Base-by-base conservation (phyloP, 2,329 filamentous ascomycete genomes). In the Cladosporium austrohemisphaericum region DNA sequence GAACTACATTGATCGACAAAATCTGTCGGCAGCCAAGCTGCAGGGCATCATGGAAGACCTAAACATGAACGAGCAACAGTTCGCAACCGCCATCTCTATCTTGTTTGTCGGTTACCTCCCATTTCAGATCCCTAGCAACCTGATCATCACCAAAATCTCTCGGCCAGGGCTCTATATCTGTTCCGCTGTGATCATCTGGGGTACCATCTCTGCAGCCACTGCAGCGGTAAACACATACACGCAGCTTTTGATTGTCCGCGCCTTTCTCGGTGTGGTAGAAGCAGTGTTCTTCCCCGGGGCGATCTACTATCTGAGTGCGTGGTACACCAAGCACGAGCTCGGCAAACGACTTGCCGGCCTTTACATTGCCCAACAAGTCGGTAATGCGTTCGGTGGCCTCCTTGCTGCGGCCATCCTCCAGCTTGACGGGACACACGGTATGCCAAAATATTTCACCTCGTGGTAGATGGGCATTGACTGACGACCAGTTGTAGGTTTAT, bases 381-480 rank as follows among this genome's bases (percentile, higher is more conserved):
- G 71, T 71, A 22, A 71, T 77, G 76, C 76, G 1, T 79, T 79
- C 56, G 75, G 74, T 10, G 76, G 73, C 18, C 66, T 79, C 19
- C 76, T 80, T 46, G 76, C 74, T 5, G 76, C 76, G 2, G 74
- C 84, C 5, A 86, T 90, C 49, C 82, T 79, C 0, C 70, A 72
- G 71, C 66, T 1, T 76, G 72, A 71, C 76, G 75, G 78, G 2
- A 67, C 68, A 0, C 68, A 67, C 7, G 83, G 82, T 1, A 67
- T 83, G 3, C 67, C 72, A 10, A 6, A 11, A 7, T 11, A 11
- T 22, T 10, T 11, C 37, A 23, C 22, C n/a, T n/a, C n/a, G n/a
- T n/a, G n/a, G n/a, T n/a, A n/a, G n/a, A n/a, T n/a, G n/a, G n/a
- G n/a, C n/a, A n/a, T n/a, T n/a, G n/a, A n/a, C n/a, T n/a, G n/a